Evolutionary conservation across 352 stramenopile species (phyloP).

Genomic region (Plasmopara muralis): DNA sequence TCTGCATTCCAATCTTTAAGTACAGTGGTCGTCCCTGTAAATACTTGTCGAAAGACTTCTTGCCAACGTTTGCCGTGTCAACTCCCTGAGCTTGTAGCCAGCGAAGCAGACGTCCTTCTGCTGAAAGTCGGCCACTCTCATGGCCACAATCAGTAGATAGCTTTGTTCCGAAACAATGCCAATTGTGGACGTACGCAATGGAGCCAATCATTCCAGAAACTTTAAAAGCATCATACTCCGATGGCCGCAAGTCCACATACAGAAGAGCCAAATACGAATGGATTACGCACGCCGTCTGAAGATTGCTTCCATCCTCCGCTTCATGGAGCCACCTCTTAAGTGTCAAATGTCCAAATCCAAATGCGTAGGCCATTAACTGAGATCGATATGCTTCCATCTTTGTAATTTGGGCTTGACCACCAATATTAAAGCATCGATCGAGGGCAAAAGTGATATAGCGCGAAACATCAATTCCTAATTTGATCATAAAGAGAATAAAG

Average conservation of each 20-base stretch:
- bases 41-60: conserved; percentile 81
- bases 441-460: conserved; percentile 75
- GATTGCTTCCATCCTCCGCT: conserved; percentile 63
- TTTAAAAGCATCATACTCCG: conserved; percentile 63
- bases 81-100: conserved; percentile 88
- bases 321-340: conserved; percentile 76
- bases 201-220: conserved; percentile 72
- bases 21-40: conserved; percentile 78
- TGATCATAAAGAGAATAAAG: conserved; percentile 87
- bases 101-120: conserved; percentile 72
- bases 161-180: conserved; percentile 88
- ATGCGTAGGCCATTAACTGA: conserved; percentile 47
- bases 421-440: conserved; percentile 29
- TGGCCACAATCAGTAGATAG: conserved; percentile 41
- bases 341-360: conserved; percentile 64
- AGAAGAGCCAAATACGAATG: conserved; percentile 74
- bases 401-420: conserved; percentile 19
- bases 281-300: conserved; percentile 79
- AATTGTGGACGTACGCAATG: conserved; percentile 85
- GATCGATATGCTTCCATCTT: conserved; percentile 50
- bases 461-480: conserved; percentile 70
- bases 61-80: conserved; percentile 78
- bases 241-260: conserved; percentile 57
- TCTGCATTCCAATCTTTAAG: conserved; percentile 85
- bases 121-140: conserved; percentile 44